phyloP scores from a whole-genome alignment of 345 rosid species.

The Cochlearia excelsa region DNA sequence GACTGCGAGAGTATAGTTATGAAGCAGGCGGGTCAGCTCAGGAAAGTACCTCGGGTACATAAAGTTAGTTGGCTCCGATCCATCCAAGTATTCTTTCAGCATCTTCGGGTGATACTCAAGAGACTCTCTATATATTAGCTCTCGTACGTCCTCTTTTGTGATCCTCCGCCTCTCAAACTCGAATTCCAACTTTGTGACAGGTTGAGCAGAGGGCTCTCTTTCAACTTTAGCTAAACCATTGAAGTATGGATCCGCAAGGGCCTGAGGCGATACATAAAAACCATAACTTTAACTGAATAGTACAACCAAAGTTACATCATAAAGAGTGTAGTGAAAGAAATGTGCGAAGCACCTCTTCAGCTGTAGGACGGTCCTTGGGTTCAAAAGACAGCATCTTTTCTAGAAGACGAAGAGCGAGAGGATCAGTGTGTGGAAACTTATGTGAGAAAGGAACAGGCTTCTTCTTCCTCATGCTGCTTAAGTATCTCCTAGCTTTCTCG shows the following conservation, averaged over 20 bases:
- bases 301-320: background rate
- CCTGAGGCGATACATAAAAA: slow-evolving; percentile 46
- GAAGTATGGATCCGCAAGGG: slow-evolving; percentile 93
- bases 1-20: background rate
- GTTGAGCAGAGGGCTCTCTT: slow-evolving; percentile 96
- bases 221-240: slow-evolving; percentile 89
- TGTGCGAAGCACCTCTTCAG: slow-evolving; percentile 70
- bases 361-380: slow-evolving; percentile 82
- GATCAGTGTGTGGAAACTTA: slow-evolving; percentile 89
- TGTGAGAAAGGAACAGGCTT: slow-evolving; percentile 76
- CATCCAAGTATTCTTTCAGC: slow-evolving; percentile 82
- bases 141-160: slow-evolving; percentile 92
- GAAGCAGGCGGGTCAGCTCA: slow-evolving; percentile 10
- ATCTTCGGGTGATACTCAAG: slow-evolving; percentile 95
- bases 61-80: slow-evolving; percentile 88
- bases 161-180: slow-evolving; percentile 95
- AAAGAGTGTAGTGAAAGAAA: background rate
- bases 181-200: slow-evolving; percentile 92
- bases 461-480: slow-evolving; percentile 94
- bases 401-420: slow-evolving; percentile 81
- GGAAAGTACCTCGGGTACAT: slow-evolving; percentile 89
- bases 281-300: background rate
- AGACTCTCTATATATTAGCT: slow-evolving; percentile 85
- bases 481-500: slow-evolving; percentile 93
- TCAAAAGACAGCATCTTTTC: slow-evolving; percentile 95